These are phyloP conservation scores for Kwoniella botswanensis DNA, from an alignment of 768 basidiomycete genomes.

Conservation along the genomic window DNA sequence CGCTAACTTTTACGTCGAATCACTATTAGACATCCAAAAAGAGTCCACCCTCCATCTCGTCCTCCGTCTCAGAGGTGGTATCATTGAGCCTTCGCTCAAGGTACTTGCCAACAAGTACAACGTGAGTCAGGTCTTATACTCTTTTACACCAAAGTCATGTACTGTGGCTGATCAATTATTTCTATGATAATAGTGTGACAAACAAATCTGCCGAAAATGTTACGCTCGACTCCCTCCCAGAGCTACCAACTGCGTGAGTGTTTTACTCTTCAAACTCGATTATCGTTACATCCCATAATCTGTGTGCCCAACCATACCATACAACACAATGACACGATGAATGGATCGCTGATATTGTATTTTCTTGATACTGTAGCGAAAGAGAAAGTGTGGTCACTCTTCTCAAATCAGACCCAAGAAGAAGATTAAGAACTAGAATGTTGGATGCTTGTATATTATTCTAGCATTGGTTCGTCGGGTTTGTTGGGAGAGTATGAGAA, in stretches of 20 bases:
- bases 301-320: not conserved
- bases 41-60: constrained; percentile 97
- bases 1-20: too few species aligned
- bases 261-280: not conserved
- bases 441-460: constrained; percentile 22
- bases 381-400: constrained; percentile 59
- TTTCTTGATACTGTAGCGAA: constrained; percentile 69
- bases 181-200: constrained; percentile 69
- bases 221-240: constrained; percentile 99
- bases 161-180: not conserved
- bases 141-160: not conserved
- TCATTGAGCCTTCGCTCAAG: constrained; percentile 99
- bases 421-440: constrained; percentile 73
- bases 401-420: constrained; percentile 71
- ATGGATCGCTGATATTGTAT: not conserved
- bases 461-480: constrained; percentile 14
- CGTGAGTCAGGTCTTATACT: constrained; percentile 42
- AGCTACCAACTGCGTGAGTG: constrained; percentile 95
- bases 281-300: not conserved
- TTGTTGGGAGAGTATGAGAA: not conserved
- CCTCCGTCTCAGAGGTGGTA: constrained; percentile 95
- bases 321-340: not conserved
- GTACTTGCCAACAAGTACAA: constrained; percentile 97
- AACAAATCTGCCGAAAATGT: constrained; percentile 99
- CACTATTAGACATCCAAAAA: constrained; percentile 56